A percentile compares a stretch with the other conserved stretches of the same genome.
Conservation (phyloP, 2,329 filamentous ascomycete genomes). For the Nemania serpens region DNA sequence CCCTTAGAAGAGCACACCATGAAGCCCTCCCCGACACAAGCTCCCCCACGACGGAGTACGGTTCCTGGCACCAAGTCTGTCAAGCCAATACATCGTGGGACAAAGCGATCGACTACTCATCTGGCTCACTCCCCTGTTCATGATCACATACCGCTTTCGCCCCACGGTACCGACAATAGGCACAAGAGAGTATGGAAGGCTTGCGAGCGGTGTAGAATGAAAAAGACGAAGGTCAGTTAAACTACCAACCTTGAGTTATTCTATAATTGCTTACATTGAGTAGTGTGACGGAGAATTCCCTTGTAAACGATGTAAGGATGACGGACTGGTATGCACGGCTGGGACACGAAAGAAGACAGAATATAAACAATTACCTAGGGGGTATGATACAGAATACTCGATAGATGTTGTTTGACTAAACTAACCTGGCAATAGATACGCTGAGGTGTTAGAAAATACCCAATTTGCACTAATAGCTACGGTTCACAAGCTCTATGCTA, state of each 20-base stretch:
- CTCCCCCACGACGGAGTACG: conserved; percentile 36
- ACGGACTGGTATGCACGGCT: conserved; percentile 66
- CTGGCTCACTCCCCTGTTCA: conserved; percentile 44
- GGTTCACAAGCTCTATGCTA: conserved; percentile 67
- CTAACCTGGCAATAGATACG: conserved; percentile 52
- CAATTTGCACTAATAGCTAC: conserved; percentile 68
- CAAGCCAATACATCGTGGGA: conserved; percentile 56
- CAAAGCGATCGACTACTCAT: conserved; percentile 55
- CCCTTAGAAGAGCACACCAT: conserved; percentile 48
- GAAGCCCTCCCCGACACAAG: conserved; percentile 31
- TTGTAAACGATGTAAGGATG: conserved; percentile 69
- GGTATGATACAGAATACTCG: conserved; percentile 47
- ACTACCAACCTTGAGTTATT: background rate
- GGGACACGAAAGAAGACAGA: conserved; percentile 70
- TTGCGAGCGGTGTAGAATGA: conserved; percentile 69
- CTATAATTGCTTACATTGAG: conserved; percentile 25
- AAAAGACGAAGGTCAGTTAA: conserved; percentile 66
- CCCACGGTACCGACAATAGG: conserved; percentile 54
- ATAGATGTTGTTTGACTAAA: background rate
- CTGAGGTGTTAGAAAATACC: conserved; percentile 68
- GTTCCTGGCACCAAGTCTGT: conserved; percentile 50
- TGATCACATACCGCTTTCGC: conserved; percentile 46
- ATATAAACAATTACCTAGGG: conserved; percentile 67
- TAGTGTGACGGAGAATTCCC: conserved; percentile 69
- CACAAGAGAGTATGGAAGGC: conserved; percentile 71